Evolutionary conservation across 495 filamentous ascomycete genomes (phyloP).

Genomic region (Polyplosphaeria fusca): DNA sequence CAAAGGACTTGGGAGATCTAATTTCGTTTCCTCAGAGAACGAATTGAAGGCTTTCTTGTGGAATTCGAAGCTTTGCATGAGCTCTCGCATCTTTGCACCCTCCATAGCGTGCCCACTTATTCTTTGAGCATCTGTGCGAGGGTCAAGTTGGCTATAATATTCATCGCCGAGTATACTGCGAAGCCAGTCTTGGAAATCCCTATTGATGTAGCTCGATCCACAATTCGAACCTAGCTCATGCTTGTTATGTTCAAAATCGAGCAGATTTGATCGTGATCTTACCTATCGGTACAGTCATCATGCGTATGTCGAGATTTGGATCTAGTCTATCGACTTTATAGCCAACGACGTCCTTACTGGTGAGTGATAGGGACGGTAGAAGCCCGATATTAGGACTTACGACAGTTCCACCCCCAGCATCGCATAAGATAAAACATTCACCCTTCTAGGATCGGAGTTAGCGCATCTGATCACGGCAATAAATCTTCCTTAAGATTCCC

Average conservation of each 20-base stretch:
- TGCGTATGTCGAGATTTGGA: conserved; percentile 6
- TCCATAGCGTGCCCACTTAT: conserved; percentile 16
- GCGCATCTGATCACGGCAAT: too few relatives aligned
- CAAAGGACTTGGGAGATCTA: conserved; percentile 17
- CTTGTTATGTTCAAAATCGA: background rate
- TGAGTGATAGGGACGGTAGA: background rate
- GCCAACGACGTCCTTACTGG: conserved; percentile 8
- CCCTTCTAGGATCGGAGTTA: background rate
- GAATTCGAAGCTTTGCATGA: conserved; percentile 15
- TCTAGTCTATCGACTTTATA: conserved; percentile 10
- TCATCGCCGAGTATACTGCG: background rate
- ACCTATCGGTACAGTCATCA: conserved; percentile 6
- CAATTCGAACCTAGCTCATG: conserved; percentile 15
- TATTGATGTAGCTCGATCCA: conserved; percentile 21
- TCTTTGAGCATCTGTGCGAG: background rate
- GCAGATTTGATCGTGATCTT: too few relatives aligned
- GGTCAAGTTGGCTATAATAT: conserved; percentile 9
- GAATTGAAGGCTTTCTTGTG: conserved; percentile 14
- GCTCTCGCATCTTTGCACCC: conserved; percentile 5
- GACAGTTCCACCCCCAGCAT: conserved; percentile 25
- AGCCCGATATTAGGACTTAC: background rate
- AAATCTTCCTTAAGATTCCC: too few relatives aligned
- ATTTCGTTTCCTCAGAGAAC: conserved; percentile 5
- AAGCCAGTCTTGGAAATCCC: conserved; percentile 20
- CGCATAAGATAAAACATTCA: conserved; percentile 19